These are phyloP conservation scores for Alternaria alternata DNA, from an alignment of 2,329 filamentous ascomycete genomes.

Conservation along the genomic window DNA sequence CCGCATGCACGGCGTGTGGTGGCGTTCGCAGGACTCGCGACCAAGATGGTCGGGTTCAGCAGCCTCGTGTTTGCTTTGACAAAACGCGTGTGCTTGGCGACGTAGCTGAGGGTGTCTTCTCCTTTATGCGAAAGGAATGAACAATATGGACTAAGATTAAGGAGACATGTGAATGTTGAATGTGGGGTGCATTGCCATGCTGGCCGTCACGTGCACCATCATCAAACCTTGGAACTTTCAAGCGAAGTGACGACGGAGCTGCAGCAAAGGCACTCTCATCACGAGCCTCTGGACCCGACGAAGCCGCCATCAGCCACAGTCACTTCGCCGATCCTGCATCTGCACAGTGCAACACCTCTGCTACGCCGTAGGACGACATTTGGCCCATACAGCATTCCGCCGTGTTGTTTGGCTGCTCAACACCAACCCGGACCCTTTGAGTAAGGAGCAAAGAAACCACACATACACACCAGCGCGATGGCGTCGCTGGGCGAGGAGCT, in stretches of 20 bases:
- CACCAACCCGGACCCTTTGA: conserved; percentile 32
- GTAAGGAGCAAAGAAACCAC: conserved; percentile 28
- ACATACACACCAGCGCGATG: conserved; percentile 64
- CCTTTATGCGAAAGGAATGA: conserved; percentile 35
- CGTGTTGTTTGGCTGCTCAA: conserved; percentile 38
- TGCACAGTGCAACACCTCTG: conserved; percentile 14
- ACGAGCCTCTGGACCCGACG: conserved; percentile 33
- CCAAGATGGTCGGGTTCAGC: neutral
- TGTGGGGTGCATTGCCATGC: conserved; percentile 16
- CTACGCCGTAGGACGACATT: conserved; percentile 13
- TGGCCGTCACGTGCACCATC: conserved; percentile 20
- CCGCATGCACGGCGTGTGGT: conserved; percentile 13
- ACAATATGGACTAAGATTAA: conserved; percentile 30
- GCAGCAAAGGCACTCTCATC: conserved; percentile 29
- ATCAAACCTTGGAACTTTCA: conserved; percentile 28
- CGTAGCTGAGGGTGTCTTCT: conserved; percentile 12
- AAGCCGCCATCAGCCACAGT: conserved; percentile 20
- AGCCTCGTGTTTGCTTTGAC: conserved; percentile 6
- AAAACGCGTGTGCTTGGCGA: conserved; percentile 16
- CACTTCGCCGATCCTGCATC: conserved; percentile 13
- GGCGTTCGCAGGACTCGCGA: conserved; percentile 8
- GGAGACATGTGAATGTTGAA: conserved; percentile 26
- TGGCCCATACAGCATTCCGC: conserved; percentile 11
- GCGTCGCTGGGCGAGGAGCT: conserved; percentile 95
- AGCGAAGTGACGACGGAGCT: conserved; percentile 39